Evolutionary conservation across 78 protist species (phyloP).

Genomic region (Speleostelium caveatum): DNA sequence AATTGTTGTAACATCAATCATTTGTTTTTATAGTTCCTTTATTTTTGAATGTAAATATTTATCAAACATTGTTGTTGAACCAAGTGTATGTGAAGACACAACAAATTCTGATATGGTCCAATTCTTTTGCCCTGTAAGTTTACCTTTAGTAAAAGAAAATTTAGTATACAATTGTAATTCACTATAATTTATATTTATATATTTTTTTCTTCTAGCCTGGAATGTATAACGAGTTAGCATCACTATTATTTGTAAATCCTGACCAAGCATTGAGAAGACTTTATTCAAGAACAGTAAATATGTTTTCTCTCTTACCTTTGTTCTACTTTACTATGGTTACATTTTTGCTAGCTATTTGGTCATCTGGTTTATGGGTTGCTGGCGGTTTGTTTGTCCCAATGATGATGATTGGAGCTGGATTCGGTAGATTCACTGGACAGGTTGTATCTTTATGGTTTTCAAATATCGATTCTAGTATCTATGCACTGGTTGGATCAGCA

Average conservation of each 20-base stretch:
- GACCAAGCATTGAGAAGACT: constrained; percentile 78
- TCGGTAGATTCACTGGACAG: constrained; percentile 90
- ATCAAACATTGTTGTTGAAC: constrained; percentile 52
- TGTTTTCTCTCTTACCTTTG: constrained; percentile 75
- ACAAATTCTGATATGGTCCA: constrained; percentile 67
- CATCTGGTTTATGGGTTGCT: constrained; percentile 88
- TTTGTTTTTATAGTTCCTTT: constrained; percentile 55
- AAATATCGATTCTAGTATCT: constrained; percentile 63
- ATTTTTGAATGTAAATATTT: constrained; percentile 51
- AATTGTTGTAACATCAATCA: constrained; percentile 25
- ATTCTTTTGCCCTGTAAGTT: constrained; percentile 67
- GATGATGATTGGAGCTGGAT: constrained; percentile 92
- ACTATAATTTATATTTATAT: neutral
- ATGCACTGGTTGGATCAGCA: constrained; percentile 93
- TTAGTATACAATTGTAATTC: neutral
- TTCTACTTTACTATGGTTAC: constrained; percentile 74
- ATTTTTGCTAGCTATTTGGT: constrained; percentile 77
- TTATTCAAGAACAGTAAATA: constrained; percentile 56
- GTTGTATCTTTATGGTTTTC: constrained; percentile 38
- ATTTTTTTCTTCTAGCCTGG: constrained; percentile 17
- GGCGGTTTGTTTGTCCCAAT: constrained; percentile 90
- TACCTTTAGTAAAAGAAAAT: no score
- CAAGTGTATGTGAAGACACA: constrained; percentile 63
- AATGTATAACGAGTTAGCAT: constrained; percentile 73
- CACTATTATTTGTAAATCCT: constrained; percentile 65